phyloP scores from a whole-genome alignment of 495 filamentous ascomycete species.

The Penicillium paradoxum region DNA sequence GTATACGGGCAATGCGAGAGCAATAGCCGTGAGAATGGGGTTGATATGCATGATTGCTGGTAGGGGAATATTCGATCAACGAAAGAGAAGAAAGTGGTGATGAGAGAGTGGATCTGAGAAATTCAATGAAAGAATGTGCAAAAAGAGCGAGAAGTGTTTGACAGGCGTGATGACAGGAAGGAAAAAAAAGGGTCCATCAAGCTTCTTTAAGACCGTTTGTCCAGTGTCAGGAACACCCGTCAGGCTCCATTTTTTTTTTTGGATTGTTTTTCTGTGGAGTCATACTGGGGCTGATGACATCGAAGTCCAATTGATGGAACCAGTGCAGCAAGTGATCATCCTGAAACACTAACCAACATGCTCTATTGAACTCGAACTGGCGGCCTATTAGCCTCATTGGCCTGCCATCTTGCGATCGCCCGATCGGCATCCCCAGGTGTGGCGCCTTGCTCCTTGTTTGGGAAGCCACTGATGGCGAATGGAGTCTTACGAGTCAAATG shows the following conservation, averaged over 20 bases:
- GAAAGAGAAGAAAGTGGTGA: not conserved
- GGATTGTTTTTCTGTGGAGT: conserved; percentile 7
- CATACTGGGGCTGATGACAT: conserved; percentile 2
- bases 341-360: conserved; percentile 10
- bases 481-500: not conserved
- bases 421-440: conserved; percentile 9
- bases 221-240: not conserved
- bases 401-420: conserved; percentile 2
- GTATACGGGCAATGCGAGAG: conserved; percentile 23
- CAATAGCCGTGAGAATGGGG: conserved; percentile 19
- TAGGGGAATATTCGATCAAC: conserved; percentile 1
- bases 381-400: not conserved
- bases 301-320: not conserved
- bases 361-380: conserved; percentile 6
- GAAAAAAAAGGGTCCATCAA: not conserved
- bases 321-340: conserved; percentile 1
- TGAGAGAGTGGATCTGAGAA: not conserved
- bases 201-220: conserved; percentile 3
- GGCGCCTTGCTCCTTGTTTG: conserved; percentile 3
- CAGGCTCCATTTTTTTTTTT: conserved; percentile 3
- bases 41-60: conserved; percentile 14
- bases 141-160: not conserved
- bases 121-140: not conserved
- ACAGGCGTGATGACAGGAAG: not conserved
- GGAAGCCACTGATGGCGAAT: not conserved